Base-by-base conservation (phyloP, 371 early-diverging fungal species). In the Rhizopus stolonifer region DNA sequence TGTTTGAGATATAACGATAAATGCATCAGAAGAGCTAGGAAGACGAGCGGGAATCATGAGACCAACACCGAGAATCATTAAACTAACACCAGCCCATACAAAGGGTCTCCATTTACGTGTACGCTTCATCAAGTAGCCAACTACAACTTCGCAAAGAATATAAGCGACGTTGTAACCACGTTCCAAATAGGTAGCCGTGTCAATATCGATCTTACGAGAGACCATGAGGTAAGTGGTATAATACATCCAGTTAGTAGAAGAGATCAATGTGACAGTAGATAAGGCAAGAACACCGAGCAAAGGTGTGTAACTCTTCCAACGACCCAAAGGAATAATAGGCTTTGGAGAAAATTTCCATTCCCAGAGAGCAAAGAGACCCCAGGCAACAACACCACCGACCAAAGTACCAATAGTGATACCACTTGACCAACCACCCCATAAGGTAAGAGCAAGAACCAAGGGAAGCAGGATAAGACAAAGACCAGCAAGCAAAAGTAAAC, bases 21-120 rank as follows among this genome's bases (percentile, higher is more conserved):
- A 67, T 14, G 58, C 60, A 17, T 64, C 56, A 9, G 76, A 65
- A 0, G 72, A 60, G 8, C 10, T 40, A 17, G 70, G 67, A 29
- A 57, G 49, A 47, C 77, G 70, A 33, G 77, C 77, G 42, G 71
- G 71, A 23, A 77, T 72, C 71, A 73, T 77, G 18, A 72, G 42
- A 23, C 67, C 69, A 17, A 67, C 56, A 53, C 71, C 71, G 15
- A 67, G 53, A 8, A 77, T 52, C 45, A 86, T 25, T 5, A 86
- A 40, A 1, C 87, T 87, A 10, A 91, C 61, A 9, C 64, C 88
- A 38, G 78, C 65, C 89, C 89, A 68, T 1, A 68, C 62, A 46
- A 87, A 60, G 48, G 71, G 58, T 36, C 65, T 49, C 66, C 65
- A 69, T 2, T 79, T 72, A 13, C 80, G 78, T 8, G 70, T 60